Percentiles rank a stretch among this genome's conserved stretches.
phyloP scores from a whole-genome alignment of 257 asterid species.

The Fraxinus anomala region DNA sequence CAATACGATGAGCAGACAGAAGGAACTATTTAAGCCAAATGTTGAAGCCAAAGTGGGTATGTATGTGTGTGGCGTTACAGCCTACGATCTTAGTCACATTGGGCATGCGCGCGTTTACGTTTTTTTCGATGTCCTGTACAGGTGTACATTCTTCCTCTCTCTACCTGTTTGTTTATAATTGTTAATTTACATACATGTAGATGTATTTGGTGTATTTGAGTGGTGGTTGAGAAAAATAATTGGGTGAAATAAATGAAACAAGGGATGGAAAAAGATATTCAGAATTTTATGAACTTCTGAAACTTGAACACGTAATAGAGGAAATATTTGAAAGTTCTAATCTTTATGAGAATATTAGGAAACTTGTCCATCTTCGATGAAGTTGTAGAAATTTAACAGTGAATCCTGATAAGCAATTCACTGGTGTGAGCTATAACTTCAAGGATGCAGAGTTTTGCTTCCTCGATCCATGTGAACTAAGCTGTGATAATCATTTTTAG shows the following conservation, averaged over 20 bases:
- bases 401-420: not conserved
- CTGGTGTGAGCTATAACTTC: not conserved
- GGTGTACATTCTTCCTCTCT: slow-evolving; percentile 41
- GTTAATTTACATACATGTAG: not conserved
- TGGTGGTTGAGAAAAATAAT: slow-evolving; percentile 1
- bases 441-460: not conserved
- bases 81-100: slow-evolving; percentile 97
- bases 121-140: slow-evolving; percentile 79
- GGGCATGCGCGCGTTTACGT: slow-evolving; percentile 98
- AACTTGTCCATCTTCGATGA: not conserved
- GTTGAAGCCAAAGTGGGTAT: slow-evolving; percentile 79
- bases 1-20: slow-evolving; percentile 80
- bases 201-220: slow-evolving; percentile 14
- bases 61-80: slow-evolving; percentile 97
- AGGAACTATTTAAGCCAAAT: slow-evolving; percentile 76
- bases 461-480: not conserved
- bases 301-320: not conserved
- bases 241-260: not conserved
- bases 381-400: not conserved
- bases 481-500: not conserved
- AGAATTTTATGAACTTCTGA: not conserved
- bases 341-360: not conserved
- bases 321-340: not conserved
- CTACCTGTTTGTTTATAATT: not conserved
- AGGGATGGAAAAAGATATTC: not conserved